A percentile compares a stretch with the other conserved stretches of the same genome.
These are phyloP conservation scores for Amaranthus palmeri DNA, from an alignment of 148 eudicot species.

Conservation along the genomic window DNA sequence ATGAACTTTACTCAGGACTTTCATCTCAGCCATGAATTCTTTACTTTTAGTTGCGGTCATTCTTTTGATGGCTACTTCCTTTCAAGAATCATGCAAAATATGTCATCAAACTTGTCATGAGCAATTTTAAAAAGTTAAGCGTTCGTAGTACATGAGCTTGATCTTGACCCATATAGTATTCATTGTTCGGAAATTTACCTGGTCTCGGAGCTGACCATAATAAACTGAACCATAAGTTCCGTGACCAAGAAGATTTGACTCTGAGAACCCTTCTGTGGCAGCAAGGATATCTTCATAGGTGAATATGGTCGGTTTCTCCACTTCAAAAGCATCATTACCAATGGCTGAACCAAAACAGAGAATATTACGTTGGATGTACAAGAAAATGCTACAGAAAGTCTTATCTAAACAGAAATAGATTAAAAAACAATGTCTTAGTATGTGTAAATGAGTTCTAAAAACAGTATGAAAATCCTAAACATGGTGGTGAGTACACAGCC, in stretches of 20 bases:
- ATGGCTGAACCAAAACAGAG: constrained; percentile 41
- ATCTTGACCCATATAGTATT: neutral
- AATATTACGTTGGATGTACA: neutral
- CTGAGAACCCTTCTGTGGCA: constrained; percentile 81
- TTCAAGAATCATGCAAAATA: constrained; percentile 10
- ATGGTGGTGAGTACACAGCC: neutral
- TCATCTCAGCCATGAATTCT: constrained; percentile 89
- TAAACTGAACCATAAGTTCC: constrained; percentile 96
- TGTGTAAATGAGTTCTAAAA: neutral
- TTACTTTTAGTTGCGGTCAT: constrained; percentile 94
- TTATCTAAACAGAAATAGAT: neutral
- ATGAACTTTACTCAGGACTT: constrained; percentile 93
- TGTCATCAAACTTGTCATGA: neutral
- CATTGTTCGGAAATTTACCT: constrained; percentile 38
- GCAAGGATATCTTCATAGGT: constrained; percentile 59
- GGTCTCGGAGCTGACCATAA: constrained; percentile 77
- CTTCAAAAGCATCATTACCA: constrained; percentile 71
- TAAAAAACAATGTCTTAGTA: neutral
- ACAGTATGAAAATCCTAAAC: neutral
- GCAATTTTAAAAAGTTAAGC: neutral
- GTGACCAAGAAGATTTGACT: constrained; percentile 89
- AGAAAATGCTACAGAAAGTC: neutral
- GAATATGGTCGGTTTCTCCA: constrained; percentile 89
- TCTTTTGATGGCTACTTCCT: constrained; percentile 95
- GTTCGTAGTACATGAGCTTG: neutral